Evolutionary conservation across 1,284 basidiomycete genomes (phyloP).

Genomic region (Polyporus tsugae): DNA sequence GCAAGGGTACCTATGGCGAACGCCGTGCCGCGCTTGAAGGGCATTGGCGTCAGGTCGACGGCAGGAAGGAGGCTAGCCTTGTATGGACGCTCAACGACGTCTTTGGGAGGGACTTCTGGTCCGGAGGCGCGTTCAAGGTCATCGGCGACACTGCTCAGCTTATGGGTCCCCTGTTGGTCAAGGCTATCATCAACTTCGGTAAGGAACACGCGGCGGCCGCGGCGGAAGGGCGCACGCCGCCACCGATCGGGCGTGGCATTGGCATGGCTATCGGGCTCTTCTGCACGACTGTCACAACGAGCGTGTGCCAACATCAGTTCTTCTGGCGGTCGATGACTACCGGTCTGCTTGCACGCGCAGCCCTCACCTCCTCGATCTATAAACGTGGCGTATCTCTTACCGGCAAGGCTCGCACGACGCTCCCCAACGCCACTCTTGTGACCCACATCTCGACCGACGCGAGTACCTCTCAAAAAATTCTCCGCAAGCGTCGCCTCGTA

Average conservation of each 20-base stretch:
- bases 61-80: constrained; percentile 60
- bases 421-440: constrained; percentile 75
- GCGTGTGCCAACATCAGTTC: constrained; percentile 75
- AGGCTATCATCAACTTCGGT: constrained; percentile 75
- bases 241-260: constrained; percentile 70
- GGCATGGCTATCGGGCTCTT: constrained; percentile 80
- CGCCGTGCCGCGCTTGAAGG: constrained; percentile 49
- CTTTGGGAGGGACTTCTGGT: constrained; percentile 76
- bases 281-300: constrained; percentile 63
- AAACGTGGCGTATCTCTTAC: constrained; percentile 73
- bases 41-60: constrained; percentile 59
- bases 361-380: constrained; percentile 81
- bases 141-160: constrained; percentile 67
- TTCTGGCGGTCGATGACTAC: constrained; percentile 82
- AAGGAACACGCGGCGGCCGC: constrained; percentile 54
- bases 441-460: constrained; percentile 82
- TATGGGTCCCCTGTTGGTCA: constrained; percentile 72
- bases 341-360: constrained; percentile 74
- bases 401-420: constrained; percentile 68
- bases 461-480: constrained; percentile 32
- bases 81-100: constrained; percentile 78
- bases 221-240: constrained; percentile 44
- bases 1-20: constrained; percentile 39
- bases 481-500: neutral
- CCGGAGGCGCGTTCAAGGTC: constrained; percentile 64